phyloP scores from a whole-genome alignment of 1,284 basidiomycete species.

The Leccinum pachyderme region DNA sequence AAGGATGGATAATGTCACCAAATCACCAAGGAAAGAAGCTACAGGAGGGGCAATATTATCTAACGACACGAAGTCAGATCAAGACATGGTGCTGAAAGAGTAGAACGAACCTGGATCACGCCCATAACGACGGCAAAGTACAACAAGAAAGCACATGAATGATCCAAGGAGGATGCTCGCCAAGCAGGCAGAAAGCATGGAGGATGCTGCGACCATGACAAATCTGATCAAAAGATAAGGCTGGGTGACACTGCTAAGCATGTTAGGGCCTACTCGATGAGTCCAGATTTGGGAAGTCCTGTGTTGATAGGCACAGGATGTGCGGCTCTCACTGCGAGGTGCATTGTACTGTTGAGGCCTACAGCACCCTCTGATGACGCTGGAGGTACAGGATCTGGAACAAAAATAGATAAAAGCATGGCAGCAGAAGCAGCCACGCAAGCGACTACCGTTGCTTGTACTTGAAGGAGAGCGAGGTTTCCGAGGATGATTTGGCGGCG shows the following conservation, averaged over 20 bases:
- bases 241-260: neutral
- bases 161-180: conserved; percentile 83
- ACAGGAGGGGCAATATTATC: conserved; percentile 96
- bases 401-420: conserved; percentile 68
- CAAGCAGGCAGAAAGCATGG: conserved; percentile 85
- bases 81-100: neutral
- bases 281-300: conserved; percentile 42
- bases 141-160: conserved; percentile 88
- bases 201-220: conserved; percentile 83
- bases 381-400: conserved; percentile 41
- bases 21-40: conserved; percentile 89
- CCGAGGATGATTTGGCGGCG: conserved; percentile 75
- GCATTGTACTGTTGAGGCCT: conserved; percentile 10
- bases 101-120: conserved; percentile 75
- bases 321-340: conserved; percentile 26
- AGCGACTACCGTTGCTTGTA: conserved; percentile 90
- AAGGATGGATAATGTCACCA: conserved; percentile 84
- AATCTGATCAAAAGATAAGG: conserved; percentile 47
- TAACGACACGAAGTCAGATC: conserved; percentile 28
- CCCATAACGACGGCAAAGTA: conserved; percentile 73
- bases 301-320: conserved; percentile 30
- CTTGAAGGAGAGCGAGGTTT: conserved; percentile 86
- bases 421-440: conserved; percentile 82
- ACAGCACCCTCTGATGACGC: conserved; percentile 10
- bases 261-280: conserved; percentile 48